Percentiles rank a stretch among this genome's conserved stretches.
Evolutionary conservation across 2,329 filamentous ascomycete species (phyloP).

Genomic region (Gyromitra esculenta): DNA sequence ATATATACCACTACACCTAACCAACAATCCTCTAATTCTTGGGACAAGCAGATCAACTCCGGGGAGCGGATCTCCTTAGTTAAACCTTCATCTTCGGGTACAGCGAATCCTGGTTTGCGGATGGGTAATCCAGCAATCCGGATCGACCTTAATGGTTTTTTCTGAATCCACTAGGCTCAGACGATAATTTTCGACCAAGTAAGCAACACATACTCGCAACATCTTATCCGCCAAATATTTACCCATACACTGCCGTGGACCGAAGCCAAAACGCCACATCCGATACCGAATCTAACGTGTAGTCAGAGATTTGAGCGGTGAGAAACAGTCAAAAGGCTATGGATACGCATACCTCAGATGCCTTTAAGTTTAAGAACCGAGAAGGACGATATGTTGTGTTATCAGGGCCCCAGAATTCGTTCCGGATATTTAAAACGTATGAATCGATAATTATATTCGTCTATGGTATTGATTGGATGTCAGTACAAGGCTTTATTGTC

Average conservation of each 20-base stretch:
- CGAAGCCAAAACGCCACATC: slow-evolving; percentile 17
- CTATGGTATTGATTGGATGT: background rate
- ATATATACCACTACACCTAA: background rate
- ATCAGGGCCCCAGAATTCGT: slow-evolving; percentile 62
- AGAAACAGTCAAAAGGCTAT: background rate
- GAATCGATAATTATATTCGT: slow-evolving; percentile 63
- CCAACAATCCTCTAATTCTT: background rate
- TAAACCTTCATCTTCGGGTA: slow-evolving; percentile 8
- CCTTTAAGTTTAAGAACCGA: slow-evolving; percentile 56
- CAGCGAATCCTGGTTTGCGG: slow-evolving; percentile 1
- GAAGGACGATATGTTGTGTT: slow-evolving; percentile 59
- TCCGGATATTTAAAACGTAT: slow-evolving; percentile 62
- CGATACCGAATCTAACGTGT: slow-evolving; percentile 2
- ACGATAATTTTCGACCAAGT: slow-evolving; percentile 12
- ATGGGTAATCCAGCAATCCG: slow-evolving; percentile 14
- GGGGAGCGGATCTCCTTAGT: background rate
- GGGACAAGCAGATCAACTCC: background rate
- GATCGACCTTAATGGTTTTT: background rate
- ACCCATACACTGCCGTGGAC: slow-evolving; percentile 15
- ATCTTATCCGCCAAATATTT: slow-evolving; percentile 10
- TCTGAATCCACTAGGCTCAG: background rate
- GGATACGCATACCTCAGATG: slow-evolving; percentile 43
- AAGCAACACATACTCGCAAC: slow-evolving; percentile 6
- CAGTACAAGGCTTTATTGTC: background rate
- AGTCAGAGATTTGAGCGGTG: background rate